Evolutionary conservation across 2,329 filamentous ascomycete species (phyloP).

Genomic region (Zelopaecilomyces penicillatus): DNA sequence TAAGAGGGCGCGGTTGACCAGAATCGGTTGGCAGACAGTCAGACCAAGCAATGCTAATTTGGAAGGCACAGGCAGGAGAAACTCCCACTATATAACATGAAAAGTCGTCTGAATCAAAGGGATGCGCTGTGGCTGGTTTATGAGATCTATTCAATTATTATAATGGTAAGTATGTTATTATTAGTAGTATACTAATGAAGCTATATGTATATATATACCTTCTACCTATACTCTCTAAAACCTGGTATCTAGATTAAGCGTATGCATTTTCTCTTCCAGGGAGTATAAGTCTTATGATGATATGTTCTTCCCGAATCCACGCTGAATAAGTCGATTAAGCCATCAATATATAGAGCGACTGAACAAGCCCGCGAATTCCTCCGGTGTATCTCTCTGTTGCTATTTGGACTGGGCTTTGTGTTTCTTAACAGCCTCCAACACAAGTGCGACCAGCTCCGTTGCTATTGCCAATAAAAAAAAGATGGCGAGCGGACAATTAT

Average conservation of each 20-base stretch:
- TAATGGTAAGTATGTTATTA: background rate
- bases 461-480: background rate
- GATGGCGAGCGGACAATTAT: background rate
- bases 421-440: background rate
- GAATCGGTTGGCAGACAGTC: background rate
- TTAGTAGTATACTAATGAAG: background rate
- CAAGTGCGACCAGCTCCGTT: background rate
- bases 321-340: background rate
- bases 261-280: background rate
- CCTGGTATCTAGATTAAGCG: background rate
- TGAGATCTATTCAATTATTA: no score
- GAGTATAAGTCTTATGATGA: background rate
- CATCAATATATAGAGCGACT: background rate
- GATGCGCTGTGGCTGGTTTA: no score
- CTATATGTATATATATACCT: background rate
- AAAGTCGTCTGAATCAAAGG: background rate
- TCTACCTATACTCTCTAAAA: background rate
- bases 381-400: background rate
- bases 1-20: background rate
- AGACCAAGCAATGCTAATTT: background rate
- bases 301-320: background rate
- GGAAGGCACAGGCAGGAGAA: background rate
- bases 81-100: background rate
- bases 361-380: background rate
- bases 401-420: background rate